Conservation (phyloP, 1,139 yeast species). For the Yamadazyma taylorii region DNA sequence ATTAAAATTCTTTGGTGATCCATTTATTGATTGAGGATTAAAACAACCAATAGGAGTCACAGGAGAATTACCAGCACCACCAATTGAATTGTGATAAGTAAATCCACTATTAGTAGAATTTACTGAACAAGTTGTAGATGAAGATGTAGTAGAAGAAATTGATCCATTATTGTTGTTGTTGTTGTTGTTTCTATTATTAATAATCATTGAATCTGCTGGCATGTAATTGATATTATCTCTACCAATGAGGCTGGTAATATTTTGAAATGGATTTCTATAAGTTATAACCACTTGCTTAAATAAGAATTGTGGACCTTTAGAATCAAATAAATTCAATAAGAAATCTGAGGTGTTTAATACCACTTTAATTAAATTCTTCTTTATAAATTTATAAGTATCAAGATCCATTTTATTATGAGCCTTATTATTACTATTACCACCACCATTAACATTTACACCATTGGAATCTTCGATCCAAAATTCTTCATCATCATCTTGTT, state of each 20-base stretch:
- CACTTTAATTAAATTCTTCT: constrained; percentile 31
- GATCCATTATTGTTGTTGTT: constrained; percentile 1
- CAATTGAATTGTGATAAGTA: constrained; percentile 9
- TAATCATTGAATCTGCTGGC: background rate
- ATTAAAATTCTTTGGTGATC: constrained; percentile 1
- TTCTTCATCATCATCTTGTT: constrained; percentile 12
- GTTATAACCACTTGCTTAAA: constrained; percentile 23
- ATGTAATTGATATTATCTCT: background rate
- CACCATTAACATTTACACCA: constrained; percentile 2
- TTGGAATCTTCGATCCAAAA: constrained; percentile 10
- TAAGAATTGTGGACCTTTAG: constrained; percentile 38
- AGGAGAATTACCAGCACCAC: constrained; percentile 10
- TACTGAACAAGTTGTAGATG: constrained; percentile 4
- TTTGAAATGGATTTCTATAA: constrained; percentile 19
- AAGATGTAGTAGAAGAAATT: background rate
- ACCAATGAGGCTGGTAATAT: background rate
- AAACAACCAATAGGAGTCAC: constrained; percentile 2
- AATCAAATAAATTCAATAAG: constrained; percentile 30
- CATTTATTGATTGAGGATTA: background rate
- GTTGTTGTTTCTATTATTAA: constrained; percentile 2
- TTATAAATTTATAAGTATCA: constrained; percentile 28
- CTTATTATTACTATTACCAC: no score
- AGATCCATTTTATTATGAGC: constrained; percentile 22
- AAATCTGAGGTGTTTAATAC: constrained; percentile 35
- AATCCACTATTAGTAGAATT: constrained; percentile 7